Percentiles rank a stretch among this genome's conserved stretches.
Conservation (phyloP, 148 eudicot species). For the Silene latifolia region DNA sequence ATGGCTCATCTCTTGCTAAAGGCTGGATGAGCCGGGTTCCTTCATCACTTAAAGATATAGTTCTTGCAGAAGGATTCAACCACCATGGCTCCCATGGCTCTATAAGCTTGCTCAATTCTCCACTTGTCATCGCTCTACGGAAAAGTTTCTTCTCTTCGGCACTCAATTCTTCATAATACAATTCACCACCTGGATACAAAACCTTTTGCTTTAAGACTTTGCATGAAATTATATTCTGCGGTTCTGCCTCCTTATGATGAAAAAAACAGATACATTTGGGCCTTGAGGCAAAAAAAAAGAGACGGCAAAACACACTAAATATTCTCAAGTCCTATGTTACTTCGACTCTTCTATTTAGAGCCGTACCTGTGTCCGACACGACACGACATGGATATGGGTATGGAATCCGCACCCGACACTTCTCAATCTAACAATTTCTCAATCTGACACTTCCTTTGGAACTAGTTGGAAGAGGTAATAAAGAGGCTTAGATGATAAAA, state of each 20-base stretch:
- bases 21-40: slow-evolving; percentile 79
- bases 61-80: slow-evolving; percentile 69
- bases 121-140: slow-evolving; percentile 71
- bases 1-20: slow-evolving; percentile 30
- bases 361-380: too few species aligned
- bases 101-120: slow-evolving; percentile 88
- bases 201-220: not conserved
- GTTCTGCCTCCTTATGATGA: too few species aligned
- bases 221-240: not conserved
- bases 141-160: slow-evolving; percentile 65
- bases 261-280: not conserved
- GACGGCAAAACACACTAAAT: not conserved
- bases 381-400: too few species aligned
- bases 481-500: too few species aligned
- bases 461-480: too few species aligned
- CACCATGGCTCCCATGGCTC: slow-evolving; percentile 99
- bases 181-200: slow-evolving; percentile 40
- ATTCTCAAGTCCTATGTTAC: not conserved
- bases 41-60: slow-evolving; percentile 50
- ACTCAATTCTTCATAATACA: slow-evolving; percentile 60
- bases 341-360: too few species aligned
- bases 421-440: too few species aligned
- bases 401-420: too few species aligned
- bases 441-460: too few species aligned
- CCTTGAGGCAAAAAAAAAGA: too few species aligned